Evolutionary conservation across 306 rosid genomes (phyloP), one percentile per base, ranked within the genome.

Genomic region (Trichosanthes truncata): DNA sequence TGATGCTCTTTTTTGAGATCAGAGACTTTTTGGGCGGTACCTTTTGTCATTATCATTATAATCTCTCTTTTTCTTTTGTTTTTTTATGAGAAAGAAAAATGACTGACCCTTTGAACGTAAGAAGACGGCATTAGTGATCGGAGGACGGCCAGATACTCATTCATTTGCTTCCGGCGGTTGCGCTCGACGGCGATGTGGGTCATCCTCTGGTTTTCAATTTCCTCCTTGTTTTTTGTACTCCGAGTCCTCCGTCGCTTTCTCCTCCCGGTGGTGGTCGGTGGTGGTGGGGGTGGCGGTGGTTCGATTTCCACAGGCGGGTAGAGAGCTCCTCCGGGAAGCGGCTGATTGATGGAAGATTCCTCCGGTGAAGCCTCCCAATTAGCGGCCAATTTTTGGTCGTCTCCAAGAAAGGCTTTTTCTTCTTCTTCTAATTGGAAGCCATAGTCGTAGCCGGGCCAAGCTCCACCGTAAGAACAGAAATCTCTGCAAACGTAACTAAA

Each of bases 151-250:
- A 94, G 90, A 84, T 94, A 94, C 41, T 94, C 93, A 40, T 94
- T 94, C 98, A 94, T 94, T 83, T 91, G 97, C 63, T 89, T 90
- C 18, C 98, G 86, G 29, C 98, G 91, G 76, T 94, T 92, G 79
- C 98, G 91, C 87, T 94, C 98, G 1, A 94, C 96, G 1, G 92
- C 88, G 89, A 94, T 94, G 2, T 74, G 78, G 21, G 78, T 74
- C 78, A 74, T 74, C 43, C 78, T 48, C 43, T 74, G 78, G 36
- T 89, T 94, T 86, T 94, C 98, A 23, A 94, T 89, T 73, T 92
- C 98, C 51, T 92, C 96, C 40, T 82, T 86, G 88, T 94, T 94
- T 79, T 91, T 92, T 20, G 89, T 49, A 80, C 62, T 85, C 80
- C 85, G 90, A 29, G 87, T 89, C 9, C 97, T 92, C 31, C 92